Base-by-base conservation (phyloP, 306 rosid genomes). In the Cicer judaicum region DNA sequence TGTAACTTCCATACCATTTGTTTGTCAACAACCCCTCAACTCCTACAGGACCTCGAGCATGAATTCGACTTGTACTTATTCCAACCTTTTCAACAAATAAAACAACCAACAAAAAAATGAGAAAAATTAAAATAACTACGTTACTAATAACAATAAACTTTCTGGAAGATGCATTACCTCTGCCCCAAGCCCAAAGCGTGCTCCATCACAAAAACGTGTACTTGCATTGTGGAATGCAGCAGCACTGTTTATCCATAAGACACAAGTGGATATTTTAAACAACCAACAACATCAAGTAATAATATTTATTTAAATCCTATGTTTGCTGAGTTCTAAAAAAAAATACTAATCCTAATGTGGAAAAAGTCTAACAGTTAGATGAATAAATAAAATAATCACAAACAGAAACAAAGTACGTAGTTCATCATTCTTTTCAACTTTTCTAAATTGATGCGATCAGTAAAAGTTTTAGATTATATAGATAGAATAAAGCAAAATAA, bases 11-110 rank as follows among this genome's bases (percentile, higher is more conserved):
- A 43, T 91, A 93, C 98, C 98, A 93, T 91, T 91, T 76, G 38
- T 86, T 79, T 53, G 97, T 91, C 79, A 91, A 75, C 76, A 93
- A 73, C 43, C 98, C 98, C 74, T 93, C 98, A n/a, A 94, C 94
- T 77, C 97, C 98, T n/a, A 94, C 96, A 1, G 98, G 97, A 65
- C 97, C 98, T 78, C 98, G 81, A 67, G 93, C 91, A 81, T 94
- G 98, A 81, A 87, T 91, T 61, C 91, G 80, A 62, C 93, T 80
- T 13, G 92, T 88, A 61, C 91, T 87, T 76, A 87, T 88, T 68
- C 96, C 98, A 65, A 88, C 98, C 97, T 93, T 82, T 72, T 78
- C 50, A 78, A 77, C 38, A 74, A 19, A 56, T 54, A 18, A 72
- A 10, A 50, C 61, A 47, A 72, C 34, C 68, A 70, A 47, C 36